Base-by-base conservation (phyloP, 2,329 filamentous ascomycete genomes). In the Xylaria hypoxylon region DNA sequence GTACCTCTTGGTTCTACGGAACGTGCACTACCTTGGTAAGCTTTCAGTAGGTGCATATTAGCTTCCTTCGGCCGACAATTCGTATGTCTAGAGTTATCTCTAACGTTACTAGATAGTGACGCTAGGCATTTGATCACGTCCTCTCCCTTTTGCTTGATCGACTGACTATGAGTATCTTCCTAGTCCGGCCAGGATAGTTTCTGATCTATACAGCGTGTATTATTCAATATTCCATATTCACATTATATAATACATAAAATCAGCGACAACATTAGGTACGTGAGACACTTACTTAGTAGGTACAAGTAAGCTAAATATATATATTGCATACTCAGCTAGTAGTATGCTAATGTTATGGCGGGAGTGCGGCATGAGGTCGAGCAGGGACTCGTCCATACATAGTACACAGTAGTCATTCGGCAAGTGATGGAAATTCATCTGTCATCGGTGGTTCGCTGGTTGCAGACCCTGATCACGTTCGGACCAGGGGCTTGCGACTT, bases 361-460 rank as follows among this genome's bases (percentile, higher is more conserved):
- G 31, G 31, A 33, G 31, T 33, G 31, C 31, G 31, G 7, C 7
- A 33, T 33, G 31, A 55, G 11, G 11, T 55, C 33, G 33, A 55
- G 33, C 51, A 55, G 33, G 51, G 51, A 40, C 33, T 55, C 51
- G 33, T 55, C 33, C 51, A n/a, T n/a, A n/a, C n/a, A n/a, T n/a
- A 31, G 5, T 8, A 5, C 28, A 2, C 28, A 19, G 38, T 35
- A 40, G 19, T 40, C 33, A 24, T 26, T 31, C 35, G 35, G 35
- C 35, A 42, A n/a, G 35, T 38, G 2, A 13, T 26, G 22, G 22
- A 15, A 40, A n/a, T 40, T 28, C 45, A 28, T 50, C 13, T 28
- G 22, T 40, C n/a, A 40, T 40, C 56, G 6, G 26, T 48, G 57
- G 42, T 48, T 59, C 19, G 19, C 45, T 51, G 22, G 31, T 19